Conservation (phyloP, 495 filamentous ascomycete species). For the Corynascus novoguineensis region DNA sequence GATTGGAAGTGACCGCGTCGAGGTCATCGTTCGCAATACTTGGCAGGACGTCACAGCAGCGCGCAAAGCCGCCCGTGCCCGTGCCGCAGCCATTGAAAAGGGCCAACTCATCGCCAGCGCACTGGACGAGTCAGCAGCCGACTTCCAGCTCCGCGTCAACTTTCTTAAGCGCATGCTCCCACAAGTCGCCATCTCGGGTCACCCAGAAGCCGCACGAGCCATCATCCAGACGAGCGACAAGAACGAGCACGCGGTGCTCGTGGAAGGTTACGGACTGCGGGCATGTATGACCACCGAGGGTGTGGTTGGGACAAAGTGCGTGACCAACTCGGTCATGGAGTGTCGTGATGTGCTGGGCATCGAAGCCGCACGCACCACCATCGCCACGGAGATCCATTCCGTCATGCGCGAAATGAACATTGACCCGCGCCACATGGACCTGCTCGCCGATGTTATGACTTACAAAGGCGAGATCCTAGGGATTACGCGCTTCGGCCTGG, state of each 20-base stretch:
- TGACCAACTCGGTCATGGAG: constrained; percentile 88
- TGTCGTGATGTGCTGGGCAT: constrained; percentile 90
- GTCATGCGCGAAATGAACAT: constrained; percentile 95
- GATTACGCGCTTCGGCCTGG: constrained; percentile 91
- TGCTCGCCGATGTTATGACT: constrained; percentile 98
- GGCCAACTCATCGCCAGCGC: constrained; percentile 21
- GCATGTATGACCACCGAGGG: constrained; percentile 89
- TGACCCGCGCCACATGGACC: constrained; percentile 96
- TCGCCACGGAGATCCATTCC: constrained; percentile 68
- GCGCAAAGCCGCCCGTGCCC: constrained; percentile 49
- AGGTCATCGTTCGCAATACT: constrained; percentile 52
- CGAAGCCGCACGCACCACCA: constrained; percentile 83
- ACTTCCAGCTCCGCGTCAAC: constrained; percentile 76
- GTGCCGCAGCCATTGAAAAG: constrained; percentile 37
- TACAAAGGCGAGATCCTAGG: constrained; percentile 98
- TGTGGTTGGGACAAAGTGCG: constrained; percentile 65
- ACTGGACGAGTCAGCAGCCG: constrained; percentile 48
- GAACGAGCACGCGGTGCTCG: constrained; percentile 65
- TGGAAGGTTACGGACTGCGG: constrained; percentile 89
- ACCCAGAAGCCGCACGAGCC: constrained; percentile 76
- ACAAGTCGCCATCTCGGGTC: constrained; percentile 73
- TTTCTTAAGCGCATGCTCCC: constrained; percentile 78
- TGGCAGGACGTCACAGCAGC: constrained; percentile 36
- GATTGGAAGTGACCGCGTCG: constrained; percentile 41
- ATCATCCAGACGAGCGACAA: constrained; percentile 67